Evolutionary conservation across 2,329 filamentous ascomycete species (phyloP), one percentile per base, ranked within the genome.

Genomic region (Xylaria sp.): DNA sequence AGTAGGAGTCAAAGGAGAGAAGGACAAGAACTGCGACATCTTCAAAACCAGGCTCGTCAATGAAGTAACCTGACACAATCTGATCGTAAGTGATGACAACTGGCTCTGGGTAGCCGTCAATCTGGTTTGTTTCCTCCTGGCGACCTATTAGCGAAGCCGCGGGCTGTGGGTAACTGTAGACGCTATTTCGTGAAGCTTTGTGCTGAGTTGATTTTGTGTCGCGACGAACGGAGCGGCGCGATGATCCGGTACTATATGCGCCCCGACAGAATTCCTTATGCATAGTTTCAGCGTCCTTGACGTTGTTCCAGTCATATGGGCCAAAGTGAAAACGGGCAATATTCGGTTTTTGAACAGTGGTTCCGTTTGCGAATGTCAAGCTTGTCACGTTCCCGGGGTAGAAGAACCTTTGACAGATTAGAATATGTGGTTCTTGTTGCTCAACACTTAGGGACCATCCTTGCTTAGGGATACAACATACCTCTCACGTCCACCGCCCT

Each of bases 331-430:
- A 64, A 33, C 7, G 53, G 33, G 61, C 61, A 31, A 64, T 60
- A 15, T 64, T 64, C 5, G 52, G 61, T 49, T 54, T 61, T n/a
- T 43, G 40, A 40, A 64, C 15, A 4, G 52, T 57, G 19, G 63
- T 66, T 47, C 63, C 60, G 33, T 66, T 66, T 23, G 55, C 63
- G 35, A 66, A 66, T 37, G 56, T 66, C 40, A 66, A 42, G 21
- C 35, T 60, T n/a, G 63, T 66, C 21, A 52, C 15, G 53, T 60
- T 57, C 4, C 63, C 63, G 5, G 63, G 63, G 25, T 63, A 66
- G 17, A 57, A 60, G 28, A 61, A 64, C 4, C 61, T 66, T 45
- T 3, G 12, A 4, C 50, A 45, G 4, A 35, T 64, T 43, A 64
- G 57, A 23, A 31, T 21, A 15, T 28, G n/a, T 23, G 5, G 9